Conservation (phyloP, 441 rosid genomes). For the Populus hybrid region DNA sequence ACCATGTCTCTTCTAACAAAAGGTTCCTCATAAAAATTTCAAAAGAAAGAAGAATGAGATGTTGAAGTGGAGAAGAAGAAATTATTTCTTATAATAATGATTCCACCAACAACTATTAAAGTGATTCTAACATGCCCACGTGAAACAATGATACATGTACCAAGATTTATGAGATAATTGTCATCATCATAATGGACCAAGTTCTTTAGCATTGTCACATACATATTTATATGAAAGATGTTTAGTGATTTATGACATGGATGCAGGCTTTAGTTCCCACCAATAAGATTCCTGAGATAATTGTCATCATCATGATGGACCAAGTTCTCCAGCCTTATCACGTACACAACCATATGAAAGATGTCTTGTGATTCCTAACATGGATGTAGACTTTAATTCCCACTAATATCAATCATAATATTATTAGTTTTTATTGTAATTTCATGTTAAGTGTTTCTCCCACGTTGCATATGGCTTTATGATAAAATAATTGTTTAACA, state of each 20-base stretch:
- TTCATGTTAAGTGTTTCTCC: neutral
- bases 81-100: too few species aligned
- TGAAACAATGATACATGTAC: too few species aligned
- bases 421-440: too few species aligned
- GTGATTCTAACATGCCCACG: neutral
- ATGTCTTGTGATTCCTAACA: neutral
- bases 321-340: neutral
- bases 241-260: neutral
- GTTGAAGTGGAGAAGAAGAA: neutral
- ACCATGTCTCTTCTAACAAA: neutral
- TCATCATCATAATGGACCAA: too few species aligned
- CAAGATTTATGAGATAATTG: too few species aligned
- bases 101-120: neutral
- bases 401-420: too few species aligned
- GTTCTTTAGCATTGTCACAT: too few species aligned
- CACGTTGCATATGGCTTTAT: too few species aligned
- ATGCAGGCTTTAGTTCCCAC: neutral
- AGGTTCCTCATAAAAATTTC: neutral
- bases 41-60: too few species aligned
- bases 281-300: neutral
- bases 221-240: too few species aligned
- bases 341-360: neutral
- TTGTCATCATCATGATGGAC: neutral
- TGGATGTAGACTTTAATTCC: neutral
- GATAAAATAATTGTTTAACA: too few species aligned